A percentile compares a stretch with the other conserved stretches of the same genome.
These are phyloP conservation scores for Lathyrus tuberosus DNA, from an alignment of 306 rosid genomes.

Conservation along the genomic window DNA sequence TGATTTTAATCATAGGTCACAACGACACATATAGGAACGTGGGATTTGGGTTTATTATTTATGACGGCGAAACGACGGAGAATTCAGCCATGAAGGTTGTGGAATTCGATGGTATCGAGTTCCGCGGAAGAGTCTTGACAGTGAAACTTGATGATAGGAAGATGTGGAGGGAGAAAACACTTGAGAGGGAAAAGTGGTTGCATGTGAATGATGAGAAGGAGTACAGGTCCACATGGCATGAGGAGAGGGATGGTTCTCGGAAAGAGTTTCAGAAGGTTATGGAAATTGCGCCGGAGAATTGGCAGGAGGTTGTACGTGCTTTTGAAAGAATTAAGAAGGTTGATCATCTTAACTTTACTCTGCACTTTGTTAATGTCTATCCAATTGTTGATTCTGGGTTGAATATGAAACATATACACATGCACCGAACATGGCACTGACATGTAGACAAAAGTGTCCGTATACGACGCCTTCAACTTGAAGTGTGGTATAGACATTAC, in stretches of 20 bases:
- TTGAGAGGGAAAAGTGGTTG: conserved; percentile 65
- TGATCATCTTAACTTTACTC: conserved; percentile 19
- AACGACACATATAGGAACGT: conserved; percentile 60
- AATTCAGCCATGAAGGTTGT: conserved; percentile 77
- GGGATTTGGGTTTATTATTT: conserved; percentile 79
- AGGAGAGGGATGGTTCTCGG: conserved; percentile 72
- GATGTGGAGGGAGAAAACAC: conserved; percentile 61
- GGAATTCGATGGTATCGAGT: conserved; percentile 93
- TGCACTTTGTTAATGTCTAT: not conserved
- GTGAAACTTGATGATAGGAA: conserved; percentile 85
- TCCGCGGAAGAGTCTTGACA: conserved; percentile 78
- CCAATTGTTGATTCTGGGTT: conserved; percentile 7
- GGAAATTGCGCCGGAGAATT: conserved; percentile 87
- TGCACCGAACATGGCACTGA: no score
- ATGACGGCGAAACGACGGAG: conserved; percentile 54
- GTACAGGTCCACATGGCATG: conserved; percentile 76
- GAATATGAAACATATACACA: conserved; percentile 2
- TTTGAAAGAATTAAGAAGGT: conserved; percentile 84
- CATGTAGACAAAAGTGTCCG: not conserved
- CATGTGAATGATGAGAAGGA: conserved; percentile 55
- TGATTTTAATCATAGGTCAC: conserved; percentile 76
- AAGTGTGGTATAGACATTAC: no score
- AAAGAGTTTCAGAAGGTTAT: conserved; percentile 61
- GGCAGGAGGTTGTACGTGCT: conserved; percentile 82
- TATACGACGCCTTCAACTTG: not conserved